Evolutionary conservation across 2,329 filamentous ascomycete species (phyloP), one percentile per base, ranked within the genome.

Genomic region (Zymoseptoria pseudotritici): DNA sequence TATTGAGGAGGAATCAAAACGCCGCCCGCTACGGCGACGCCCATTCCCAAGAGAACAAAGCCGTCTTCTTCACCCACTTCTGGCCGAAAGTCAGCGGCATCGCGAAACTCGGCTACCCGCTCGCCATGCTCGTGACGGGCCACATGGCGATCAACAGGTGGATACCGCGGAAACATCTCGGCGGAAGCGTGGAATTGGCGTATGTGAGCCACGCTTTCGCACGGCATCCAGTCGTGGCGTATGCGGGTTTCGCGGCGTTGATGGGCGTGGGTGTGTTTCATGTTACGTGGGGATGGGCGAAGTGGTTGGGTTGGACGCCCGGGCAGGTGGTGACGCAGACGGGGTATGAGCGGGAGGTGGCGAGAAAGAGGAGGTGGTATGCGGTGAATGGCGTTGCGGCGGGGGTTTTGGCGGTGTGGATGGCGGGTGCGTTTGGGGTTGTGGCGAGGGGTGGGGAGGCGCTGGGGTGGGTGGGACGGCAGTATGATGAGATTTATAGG

Each of bases 151-250:
- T 91, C 60, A 96, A 95, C 73, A 84, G 93, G 36, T 75, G 85
- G 2, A 78, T 95, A 24, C 93, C 94, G 2, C 36, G 36, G 36
- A 74, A 92, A 84, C 26, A 82, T 91, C 52, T 89, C 95, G 57
- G 86, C 69, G 89, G 90, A n/a, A 87, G 93, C 57, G 86, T 97
- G 50, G 89, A 90, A 0, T 78, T 97, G 11, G 86, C 85, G 11
- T 97, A 89, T 72, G 86, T 97, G 7, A 85, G 87, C 11, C 92
- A 97, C 75, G 90, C 90, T 2, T 94, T 97, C 70, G 86, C 88
- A 29, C 82, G 84, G 13, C 87, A 90, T 68, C 86, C 87, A 0
- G 65, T 80, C 1, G 72, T 87, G 8, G 84, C 88, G n/a, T 88
- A 85, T 72, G 67, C 81, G 1, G 86, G 88, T 1, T 96, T 95